Evolutionary conservation across 345 rosid genomes (phyloP).

Genomic region (Aethionema arabicum): DNA sequence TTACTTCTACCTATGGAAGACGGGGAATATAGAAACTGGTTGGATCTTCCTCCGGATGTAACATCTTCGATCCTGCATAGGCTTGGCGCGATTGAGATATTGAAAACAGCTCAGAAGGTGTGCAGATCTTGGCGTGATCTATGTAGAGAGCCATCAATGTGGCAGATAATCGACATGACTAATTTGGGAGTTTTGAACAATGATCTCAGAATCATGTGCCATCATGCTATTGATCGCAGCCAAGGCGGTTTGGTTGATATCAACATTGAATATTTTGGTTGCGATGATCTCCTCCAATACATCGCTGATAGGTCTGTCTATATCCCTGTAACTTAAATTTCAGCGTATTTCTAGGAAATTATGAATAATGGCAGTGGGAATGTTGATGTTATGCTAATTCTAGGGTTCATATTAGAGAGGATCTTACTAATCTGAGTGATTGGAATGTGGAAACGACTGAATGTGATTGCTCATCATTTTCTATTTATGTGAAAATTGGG

Average conservation of each 20-base stretch:
- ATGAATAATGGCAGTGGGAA: no score
- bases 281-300: conserved; percentile 43
- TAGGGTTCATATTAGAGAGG: background rate
- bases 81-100: conserved; percentile 38
- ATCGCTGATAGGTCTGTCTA: conserved; percentile 42
- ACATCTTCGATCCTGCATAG: conserved; percentile 40
- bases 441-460: background rate
- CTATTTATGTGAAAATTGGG: no score
- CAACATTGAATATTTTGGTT: conserved; percentile 40
- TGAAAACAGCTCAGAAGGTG: conserved; percentile 43
- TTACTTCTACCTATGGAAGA: background rate
- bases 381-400: background rate
- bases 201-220: conserved; percentile 34
- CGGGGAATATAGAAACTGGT: conserved; percentile 36
- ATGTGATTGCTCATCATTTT: background rate
- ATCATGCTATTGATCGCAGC: conserved; percentile 58
- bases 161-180: conserved; percentile 48
- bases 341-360: no score
- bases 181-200: background rate
- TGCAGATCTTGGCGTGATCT: conserved; percentile 53
- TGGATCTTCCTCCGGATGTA: conserved; percentile 54
- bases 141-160: conserved; percentile 51
- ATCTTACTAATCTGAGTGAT: background rate
- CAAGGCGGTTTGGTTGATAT: conserved; percentile 46
- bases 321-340: no score